Conservation (phyloP, 768 basidiomycete species). For the Hydnum rufescens region DNA sequence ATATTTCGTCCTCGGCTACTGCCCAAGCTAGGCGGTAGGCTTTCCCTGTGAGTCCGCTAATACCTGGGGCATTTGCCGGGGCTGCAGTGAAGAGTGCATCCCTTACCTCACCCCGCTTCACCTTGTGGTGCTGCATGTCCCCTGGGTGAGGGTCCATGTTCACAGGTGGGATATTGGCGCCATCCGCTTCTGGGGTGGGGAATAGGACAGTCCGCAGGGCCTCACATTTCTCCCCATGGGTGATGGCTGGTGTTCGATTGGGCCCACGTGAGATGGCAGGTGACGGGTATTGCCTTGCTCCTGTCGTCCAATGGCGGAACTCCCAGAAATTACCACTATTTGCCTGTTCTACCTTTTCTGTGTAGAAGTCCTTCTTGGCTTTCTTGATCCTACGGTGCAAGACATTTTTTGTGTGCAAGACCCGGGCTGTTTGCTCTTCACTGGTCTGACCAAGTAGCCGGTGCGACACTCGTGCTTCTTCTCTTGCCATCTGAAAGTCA, state of each 20-base stretch:
- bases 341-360: not conserved
- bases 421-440: not conserved
- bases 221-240: not conserved
- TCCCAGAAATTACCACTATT: not conserved
- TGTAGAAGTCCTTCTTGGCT: not conserved
- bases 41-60: not conserved
- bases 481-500: not conserved
- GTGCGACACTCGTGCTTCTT: not conserved
- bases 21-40: conserved; percentile 8
- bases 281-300: not conserved
- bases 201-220: not conserved
- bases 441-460: not conserved
- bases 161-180: not conserved
- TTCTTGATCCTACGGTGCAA: not conserved
- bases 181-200: not conserved
- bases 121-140: not conserved
- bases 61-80: conserved; percentile 9
- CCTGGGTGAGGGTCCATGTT: not conserved
- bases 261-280: not conserved
- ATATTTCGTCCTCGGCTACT: conserved; percentile 2
- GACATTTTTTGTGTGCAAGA: not conserved
- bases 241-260: not conserved
- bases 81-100: not conserved
- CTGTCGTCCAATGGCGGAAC: not conserved
- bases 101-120: not conserved